Percentiles rank a stretch among this genome's conserved stretches.
These are phyloP conservation scores for Setomelanomma holmii DNA, from an alignment of 2,329 filamentous ascomycete genomes.

Conservation along the genomic window DNA sequence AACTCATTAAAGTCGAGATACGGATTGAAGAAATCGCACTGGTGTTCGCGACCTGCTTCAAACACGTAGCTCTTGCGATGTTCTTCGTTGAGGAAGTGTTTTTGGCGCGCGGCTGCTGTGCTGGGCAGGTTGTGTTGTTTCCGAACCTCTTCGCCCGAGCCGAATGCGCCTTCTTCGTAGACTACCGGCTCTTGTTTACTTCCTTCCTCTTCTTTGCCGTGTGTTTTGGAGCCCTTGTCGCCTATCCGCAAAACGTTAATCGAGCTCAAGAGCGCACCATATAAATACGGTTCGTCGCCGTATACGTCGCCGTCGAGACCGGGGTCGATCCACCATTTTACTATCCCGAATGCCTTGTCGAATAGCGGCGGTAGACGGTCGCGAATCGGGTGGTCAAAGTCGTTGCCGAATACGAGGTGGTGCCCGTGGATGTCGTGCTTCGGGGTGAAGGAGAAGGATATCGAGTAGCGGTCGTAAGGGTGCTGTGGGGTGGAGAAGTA, in stretches of 20 bases:
- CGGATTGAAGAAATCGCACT: slow-evolving; percentile 84
- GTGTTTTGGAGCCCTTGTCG: slow-evolving; percentile 23
- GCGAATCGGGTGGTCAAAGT: slow-evolving; percentile 90
- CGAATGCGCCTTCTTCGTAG: slow-evolving; percentile 61
- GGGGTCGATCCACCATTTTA: slow-evolving; percentile 90
- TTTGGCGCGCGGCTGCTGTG: slow-evolving; percentile 59
- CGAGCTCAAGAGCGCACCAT: slow-evolving; percentile 79
- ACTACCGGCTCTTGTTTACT: slow-evolving; percentile 64
- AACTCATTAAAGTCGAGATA: slow-evolving; percentile 89
- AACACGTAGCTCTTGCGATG: slow-evolving; percentile 66
- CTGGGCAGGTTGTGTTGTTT: slow-evolving; percentile 50
- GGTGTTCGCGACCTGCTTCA: slow-evolving; percentile 67
- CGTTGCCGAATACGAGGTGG: slow-evolving; percentile 90
- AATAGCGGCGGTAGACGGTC: slow-evolving; percentile 88
- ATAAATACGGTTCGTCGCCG: slow-evolving; percentile 84
- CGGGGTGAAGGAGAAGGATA: slow-evolving; percentile 80
- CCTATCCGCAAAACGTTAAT: slow-evolving; percentile 81
- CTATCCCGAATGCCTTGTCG: slow-evolving; percentile 80
- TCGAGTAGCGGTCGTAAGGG: slow-evolving; percentile 80
- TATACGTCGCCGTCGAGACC: slow-evolving; percentile 90
- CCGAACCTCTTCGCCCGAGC: slow-evolving; percentile 52
- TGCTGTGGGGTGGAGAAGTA: slow-evolving; percentile 81
- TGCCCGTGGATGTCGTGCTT: slow-evolving; percentile 69
- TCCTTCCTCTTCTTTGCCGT: slow-evolving; percentile 50
- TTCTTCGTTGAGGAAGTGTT: slow-evolving; percentile 65